These are phyloP conservation scores for Biancaea sappan DNA, from an alignment of 306 rosid genomes.

Conservation along the genomic window DNA sequence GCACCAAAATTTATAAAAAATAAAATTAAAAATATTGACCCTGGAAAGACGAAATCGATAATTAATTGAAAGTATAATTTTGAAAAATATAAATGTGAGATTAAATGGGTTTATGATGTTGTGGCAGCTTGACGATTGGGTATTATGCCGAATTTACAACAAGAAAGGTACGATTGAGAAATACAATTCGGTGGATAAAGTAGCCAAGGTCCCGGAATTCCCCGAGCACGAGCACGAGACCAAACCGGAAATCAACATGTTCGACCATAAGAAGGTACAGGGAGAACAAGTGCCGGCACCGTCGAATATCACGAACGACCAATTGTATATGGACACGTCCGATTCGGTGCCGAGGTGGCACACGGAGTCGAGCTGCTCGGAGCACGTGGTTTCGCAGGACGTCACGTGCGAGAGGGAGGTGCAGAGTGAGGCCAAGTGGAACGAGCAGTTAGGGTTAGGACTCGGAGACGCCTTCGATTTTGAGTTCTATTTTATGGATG, in stretches of 20 bases:
- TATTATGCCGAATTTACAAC: conserved; percentile 88
- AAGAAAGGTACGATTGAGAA: conserved; percentile 81
- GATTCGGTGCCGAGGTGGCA: conserved; percentile 69
- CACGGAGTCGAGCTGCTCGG: conserved; percentile 74
- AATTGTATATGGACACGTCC: conserved; percentile 52
- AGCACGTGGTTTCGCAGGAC: conserved; percentile 78
- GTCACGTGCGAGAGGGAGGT: conserved; percentile 73
- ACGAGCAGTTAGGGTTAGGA: conserved; percentile 31
- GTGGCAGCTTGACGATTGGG: conserved; percentile 96
- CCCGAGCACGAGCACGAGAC: conserved; percentile 66
- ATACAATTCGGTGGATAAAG: conserved; percentile 33
- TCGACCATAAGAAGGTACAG: background rate
- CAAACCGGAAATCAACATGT: conserved; percentile 52
- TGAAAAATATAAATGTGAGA: background rate
- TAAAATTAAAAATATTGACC: no score
- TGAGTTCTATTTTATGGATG: conserved; percentile 52
- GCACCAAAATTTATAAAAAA: no score
- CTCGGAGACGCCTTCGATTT: conserved; percentile 43
- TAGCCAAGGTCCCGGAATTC: conserved; percentile 33
- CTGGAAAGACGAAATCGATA: no score
- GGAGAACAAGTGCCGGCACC: background rate
- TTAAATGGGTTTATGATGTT: background rate
- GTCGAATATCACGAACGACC: conserved; percentile 28
- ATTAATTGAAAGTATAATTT: no score
- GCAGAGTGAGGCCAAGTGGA: conserved; percentile 73